Conservation (phyloP, 495 filamentous ascomycete species). For the Barbatosphaeria neglecta region DNA sequence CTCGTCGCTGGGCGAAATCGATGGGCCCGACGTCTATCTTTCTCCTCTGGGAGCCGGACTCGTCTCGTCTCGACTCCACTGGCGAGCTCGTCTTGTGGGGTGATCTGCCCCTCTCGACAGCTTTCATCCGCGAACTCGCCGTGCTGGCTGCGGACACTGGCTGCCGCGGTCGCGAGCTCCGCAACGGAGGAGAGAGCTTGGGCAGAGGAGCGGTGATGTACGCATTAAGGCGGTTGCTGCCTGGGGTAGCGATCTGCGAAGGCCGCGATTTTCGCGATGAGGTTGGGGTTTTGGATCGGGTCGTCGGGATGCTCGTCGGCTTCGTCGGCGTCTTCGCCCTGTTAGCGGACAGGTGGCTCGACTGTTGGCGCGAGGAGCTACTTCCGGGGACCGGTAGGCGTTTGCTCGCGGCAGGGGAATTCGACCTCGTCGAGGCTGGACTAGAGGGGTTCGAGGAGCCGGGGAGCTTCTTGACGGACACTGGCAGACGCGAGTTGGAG, state of each 20-base stretch:
- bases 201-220: conserved; percentile 38
- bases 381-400: conserved; percentile 25
- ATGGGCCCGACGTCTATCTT: conserved; percentile 51
- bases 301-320: conserved; percentile 19
- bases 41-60: conserved; percentile 23
- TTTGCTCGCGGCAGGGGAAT: conserved; percentile 34
- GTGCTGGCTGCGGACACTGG: conserved; percentile 65
- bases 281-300: conserved; percentile 26
- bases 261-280: conserved; percentile 20
- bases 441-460: conserved; percentile 30
- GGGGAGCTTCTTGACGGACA: conserved; percentile 30
- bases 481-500: conserved; percentile 29
- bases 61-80: conserved; percentile 18
- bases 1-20: conserved; percentile 66
- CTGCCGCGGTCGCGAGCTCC: conserved; percentile 72
- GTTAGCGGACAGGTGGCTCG: conserved; percentile 3
- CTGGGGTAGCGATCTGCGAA: conserved; percentile 13
- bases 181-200: conserved; percentile 54
- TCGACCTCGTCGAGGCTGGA: conserved; percentile 35
- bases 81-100: conserved; percentile 26
- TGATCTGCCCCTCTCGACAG: conserved; percentile 25
- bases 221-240: conserved; percentile 37
- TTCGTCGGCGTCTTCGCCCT: conserved; percentile 23
- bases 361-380: conserved; percentile 22
- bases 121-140: conserved; percentile 50